A percentile compares a stretch with the other conserved stretches of the same genome.
phyloP scores from a whole-genome alignment of 192 early-diverging fungal species.

The Coemansia pectinata region DNA sequence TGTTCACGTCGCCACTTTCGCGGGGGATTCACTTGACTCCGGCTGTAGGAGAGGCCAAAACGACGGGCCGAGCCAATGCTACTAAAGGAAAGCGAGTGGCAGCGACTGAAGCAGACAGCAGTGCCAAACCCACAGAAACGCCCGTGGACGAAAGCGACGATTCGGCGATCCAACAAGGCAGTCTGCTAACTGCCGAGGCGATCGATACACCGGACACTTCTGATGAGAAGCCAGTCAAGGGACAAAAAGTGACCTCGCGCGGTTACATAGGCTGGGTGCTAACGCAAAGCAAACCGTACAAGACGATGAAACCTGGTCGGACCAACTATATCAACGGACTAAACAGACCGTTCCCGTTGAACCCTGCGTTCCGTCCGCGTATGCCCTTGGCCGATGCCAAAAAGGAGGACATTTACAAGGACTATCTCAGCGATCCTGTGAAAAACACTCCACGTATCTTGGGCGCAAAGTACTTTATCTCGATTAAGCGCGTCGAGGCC shows the following conservation, averaged over 20 bases:
- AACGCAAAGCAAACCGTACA: conserved; percentile 19
- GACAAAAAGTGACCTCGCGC: conserved; percentile 6
- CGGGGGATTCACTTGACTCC: conserved; percentile 20
- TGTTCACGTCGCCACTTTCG: conserved; percentile 6
- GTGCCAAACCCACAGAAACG: background rate
- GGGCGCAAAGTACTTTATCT: conserved; percentile 68
- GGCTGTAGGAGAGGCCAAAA: conserved; percentile 1
- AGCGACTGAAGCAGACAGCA: background rate
- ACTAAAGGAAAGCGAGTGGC: background rate
- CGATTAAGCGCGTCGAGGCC: conserved; percentile 87
- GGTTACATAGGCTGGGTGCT: conserved; percentile 42
- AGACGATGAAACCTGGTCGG: conserved; percentile 12
- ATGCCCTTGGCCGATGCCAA: conserved; percentile 70
- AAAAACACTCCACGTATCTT: conserved; percentile 68
- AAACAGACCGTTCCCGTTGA: conserved; percentile 82
- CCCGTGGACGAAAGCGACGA: background rate
- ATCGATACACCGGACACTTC: background rate
- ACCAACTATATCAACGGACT: conserved; percentile 32
- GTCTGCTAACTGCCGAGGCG: background rate
- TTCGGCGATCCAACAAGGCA: background rate
- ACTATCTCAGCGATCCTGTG: conserved; percentile 61
- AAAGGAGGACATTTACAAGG: conserved; percentile 72
- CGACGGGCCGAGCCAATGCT: background rate
- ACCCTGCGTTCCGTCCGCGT: conserved; percentile 79
- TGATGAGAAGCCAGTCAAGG: background rate